These are phyloP conservation scores for Aspergillus sp. DNA, from an alignment of 2,329 filamentous ascomycete species.

Conservation along the genomic window DNA sequence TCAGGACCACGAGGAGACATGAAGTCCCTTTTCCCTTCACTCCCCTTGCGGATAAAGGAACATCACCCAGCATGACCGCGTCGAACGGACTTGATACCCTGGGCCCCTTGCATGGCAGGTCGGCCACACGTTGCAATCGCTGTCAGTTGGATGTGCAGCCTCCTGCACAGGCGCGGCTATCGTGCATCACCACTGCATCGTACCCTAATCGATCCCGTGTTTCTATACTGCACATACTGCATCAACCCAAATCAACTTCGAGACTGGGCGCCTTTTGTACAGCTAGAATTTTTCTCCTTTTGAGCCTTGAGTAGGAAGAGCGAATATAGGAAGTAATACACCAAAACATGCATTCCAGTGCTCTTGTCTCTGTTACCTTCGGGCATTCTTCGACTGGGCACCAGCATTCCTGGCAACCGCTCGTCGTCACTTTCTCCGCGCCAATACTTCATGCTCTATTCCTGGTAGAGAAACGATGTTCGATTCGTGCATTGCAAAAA, in stretches of 20 bases:
- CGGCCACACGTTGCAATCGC: constrained; percentile 30
- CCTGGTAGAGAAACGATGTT: constrained; percentile 13
- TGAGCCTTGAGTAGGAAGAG: neutral
- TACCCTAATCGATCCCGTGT: constrained; percentile 12
- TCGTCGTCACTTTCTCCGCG: constrained; percentile 24
- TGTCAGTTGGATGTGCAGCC: constrained; percentile 21
- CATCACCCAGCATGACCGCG: constrained; percentile 6
- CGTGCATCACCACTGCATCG: constrained; percentile 13
- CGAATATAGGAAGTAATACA: neutral
- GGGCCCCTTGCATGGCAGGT: constrained; percentile 29
- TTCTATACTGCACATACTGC: constrained; percentile 11
- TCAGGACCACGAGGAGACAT: constrained; percentile 56
- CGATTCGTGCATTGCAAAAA: constrained; percentile 21
- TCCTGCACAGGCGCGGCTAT: constrained; percentile 10
- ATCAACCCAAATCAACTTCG: neutral
- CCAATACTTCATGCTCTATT: constrained; percentile 16
- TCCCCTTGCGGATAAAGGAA: constrained; percentile 28
- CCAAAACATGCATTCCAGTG: constrained; percentile 26
- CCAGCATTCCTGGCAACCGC: constrained; percentile 25
- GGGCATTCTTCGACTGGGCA: constrained; percentile 24
- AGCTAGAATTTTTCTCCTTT: constrained; percentile 11
- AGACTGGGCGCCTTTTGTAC: constrained; percentile 9
- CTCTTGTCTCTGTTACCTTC: constrained; percentile 17
- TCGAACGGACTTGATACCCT: constrained; percentile 11
- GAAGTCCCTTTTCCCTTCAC: constrained; percentile 25